Evolutionary conservation across 306 rosid genomes (phyloP).

Genomic region (Malus orientalis): DNA sequence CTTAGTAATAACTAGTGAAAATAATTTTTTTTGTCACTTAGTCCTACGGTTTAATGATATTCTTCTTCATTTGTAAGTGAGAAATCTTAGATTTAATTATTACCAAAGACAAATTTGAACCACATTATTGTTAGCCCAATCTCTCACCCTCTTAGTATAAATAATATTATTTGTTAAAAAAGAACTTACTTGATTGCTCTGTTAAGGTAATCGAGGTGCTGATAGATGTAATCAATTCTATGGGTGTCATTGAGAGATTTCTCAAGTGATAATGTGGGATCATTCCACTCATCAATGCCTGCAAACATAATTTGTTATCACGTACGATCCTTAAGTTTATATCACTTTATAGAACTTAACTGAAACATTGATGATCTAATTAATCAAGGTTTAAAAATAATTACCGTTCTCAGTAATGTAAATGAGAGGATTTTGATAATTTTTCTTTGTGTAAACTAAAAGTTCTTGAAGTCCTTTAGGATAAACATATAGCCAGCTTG

Average conservation of each 20-base stretch:
- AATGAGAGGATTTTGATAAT: background rate
- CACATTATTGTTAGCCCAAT: too few species aligned
- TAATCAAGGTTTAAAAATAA: background rate
- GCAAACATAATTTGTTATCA: background rate
- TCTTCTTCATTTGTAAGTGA: too few species aligned
- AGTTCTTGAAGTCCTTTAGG: background rate
- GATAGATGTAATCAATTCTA: background rate
- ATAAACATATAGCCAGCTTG: background rate
- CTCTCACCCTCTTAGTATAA: too few species aligned
- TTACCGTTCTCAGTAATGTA: background rate
- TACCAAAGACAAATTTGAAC: too few species aligned
- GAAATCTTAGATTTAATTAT: too few species aligned
- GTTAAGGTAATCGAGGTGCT: background rate
- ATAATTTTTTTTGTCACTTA: too few species aligned
- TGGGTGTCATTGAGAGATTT: background rate
- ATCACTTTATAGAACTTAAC: too few species aligned
- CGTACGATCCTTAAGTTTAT: too few species aligned
- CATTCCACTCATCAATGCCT: background rate
- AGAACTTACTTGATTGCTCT: background rate
- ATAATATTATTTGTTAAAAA: too few species aligned
- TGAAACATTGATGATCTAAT: background rate
- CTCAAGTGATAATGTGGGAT: background rate
- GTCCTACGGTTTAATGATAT: too few species aligned
- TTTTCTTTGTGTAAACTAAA: background rate
- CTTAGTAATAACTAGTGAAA: background rate